Evolutionary conservation across 139 green algal species (phyloP).

Genomic region (Closterium sp.): DNA sequence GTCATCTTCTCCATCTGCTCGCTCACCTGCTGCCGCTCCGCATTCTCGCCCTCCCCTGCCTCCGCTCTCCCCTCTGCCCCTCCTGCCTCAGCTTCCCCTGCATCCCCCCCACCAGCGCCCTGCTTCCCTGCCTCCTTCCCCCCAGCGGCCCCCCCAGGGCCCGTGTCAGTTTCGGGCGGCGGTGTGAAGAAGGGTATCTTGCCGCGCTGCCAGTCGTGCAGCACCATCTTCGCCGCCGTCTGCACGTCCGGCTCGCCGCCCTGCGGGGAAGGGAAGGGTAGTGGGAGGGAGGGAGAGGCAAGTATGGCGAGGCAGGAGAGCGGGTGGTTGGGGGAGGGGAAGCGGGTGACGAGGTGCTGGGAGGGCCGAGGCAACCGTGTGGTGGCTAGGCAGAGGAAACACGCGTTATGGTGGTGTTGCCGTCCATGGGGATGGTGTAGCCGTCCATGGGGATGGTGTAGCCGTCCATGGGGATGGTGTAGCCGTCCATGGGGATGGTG

Average conservation of each 20-base stretch:
- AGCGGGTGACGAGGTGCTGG: neutral
- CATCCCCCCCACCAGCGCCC: neutral
- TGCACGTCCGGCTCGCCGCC: constrained; percentile 93
- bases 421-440: too few species aligned
- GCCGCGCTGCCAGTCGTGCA: constrained; percentile 97
- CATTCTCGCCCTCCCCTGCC: constrained; percentile 4
- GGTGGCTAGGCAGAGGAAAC: too few species aligned
- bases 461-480: too few species aligned
- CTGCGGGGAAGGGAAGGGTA: constrained; percentile 7
- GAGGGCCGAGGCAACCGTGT: neutral
- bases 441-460: too few species aligned
- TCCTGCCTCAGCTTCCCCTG: neutral
- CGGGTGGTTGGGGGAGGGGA: neutral
- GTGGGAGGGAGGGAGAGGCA: neutral
- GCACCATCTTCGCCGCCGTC: constrained; percentile 90
- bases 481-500: too few species aligned
- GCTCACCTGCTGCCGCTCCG: neutral
- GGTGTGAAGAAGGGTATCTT: constrained; percentile 95
- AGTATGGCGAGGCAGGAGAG: neutral
- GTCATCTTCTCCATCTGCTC: neutral
- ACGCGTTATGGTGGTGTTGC: too few species aligned
- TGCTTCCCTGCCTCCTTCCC: neutral
- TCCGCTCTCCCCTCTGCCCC: neutral
- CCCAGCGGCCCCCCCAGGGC: neutral
- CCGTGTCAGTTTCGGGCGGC: constrained; percentile 55